Evolutionary conservation across 495 filamentous ascomycete genomes (phyloP).

Genomic region (Penicilliopsis zonata): DNA sequence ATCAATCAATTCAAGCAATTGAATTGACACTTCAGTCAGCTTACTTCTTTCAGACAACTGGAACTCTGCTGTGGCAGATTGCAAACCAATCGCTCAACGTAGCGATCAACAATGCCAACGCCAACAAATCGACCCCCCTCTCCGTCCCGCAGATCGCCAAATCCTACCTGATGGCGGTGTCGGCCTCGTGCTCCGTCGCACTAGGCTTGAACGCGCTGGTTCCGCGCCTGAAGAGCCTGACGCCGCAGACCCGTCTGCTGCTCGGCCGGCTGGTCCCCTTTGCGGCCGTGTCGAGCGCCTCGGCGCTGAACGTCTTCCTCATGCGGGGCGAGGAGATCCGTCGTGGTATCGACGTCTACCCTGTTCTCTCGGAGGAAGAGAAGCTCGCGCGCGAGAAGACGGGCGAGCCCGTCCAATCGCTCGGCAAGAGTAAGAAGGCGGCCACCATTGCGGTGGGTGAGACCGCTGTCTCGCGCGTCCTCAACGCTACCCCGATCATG

Average conservation of each 20-base stretch:
- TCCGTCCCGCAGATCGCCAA: constrained; percentile 66
- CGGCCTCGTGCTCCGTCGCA: constrained; percentile 85
- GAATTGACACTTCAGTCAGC: constrained; percentile 1
- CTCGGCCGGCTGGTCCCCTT: constrained; percentile 84
- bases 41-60: constrained; percentile 49
- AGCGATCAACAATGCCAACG: constrained; percentile 91
- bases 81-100: constrained; percentile 97
- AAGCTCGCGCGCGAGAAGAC: constrained; percentile 44
- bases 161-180: constrained; percentile 86
- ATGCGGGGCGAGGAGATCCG: constrained; percentile 96
- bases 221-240: constrained; percentile 65
- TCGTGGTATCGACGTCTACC: constrained; percentile 89
- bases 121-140: constrained; percentile 89
- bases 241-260: constrained; percentile 59
- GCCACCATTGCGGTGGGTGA: constrained; percentile 82
- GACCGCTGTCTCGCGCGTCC: constrained; percentile 76
- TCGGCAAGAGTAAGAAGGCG: constrained; percentile 80
- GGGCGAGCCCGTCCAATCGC: constrained; percentile 45
- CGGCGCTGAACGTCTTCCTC: constrained; percentile 87
- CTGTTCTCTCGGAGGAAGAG: constrained; percentile 47
- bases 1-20: not conserved
- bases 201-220: constrained; percentile 85
- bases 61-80: constrained; percentile 90
- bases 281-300: constrained; percentile 82
- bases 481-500: constrained; percentile 96